A percentile compares a stretch with the other conserved stretches of the same genome.
phyloP scores from a whole-genome alignment of 1,139 yeast genomes.

The Torulaspora pretoriensis region DNA sequence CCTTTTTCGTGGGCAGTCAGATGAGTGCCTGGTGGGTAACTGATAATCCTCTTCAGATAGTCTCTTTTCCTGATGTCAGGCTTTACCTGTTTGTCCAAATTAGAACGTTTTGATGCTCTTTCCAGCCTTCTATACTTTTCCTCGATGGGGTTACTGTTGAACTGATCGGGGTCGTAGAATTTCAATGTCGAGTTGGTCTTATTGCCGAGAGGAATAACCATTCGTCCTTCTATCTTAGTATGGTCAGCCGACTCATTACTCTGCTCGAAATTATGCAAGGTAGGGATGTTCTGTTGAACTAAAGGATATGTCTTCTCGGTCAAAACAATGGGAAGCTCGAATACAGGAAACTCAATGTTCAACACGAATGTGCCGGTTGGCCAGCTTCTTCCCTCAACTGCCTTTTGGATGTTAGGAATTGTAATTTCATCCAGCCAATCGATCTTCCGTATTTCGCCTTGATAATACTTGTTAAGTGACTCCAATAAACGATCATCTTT shows the following conservation, averaged over 20 bases:
- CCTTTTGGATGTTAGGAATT: slow-evolving; percentile 52
- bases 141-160: slow-evolving; percentile 75
- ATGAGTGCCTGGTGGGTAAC: slow-evolving; percentile 79
- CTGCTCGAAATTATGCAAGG: slow-evolving; percentile 30
- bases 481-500: slow-evolving; percentile 47
- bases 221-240: slow-evolving; percentile 27
- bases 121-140: slow-evolving; percentile 79
- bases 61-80: slow-evolving; percentile 85
- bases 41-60: slow-evolving; percentile 61
- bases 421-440: slow-evolving; percentile 78
- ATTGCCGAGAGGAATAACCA: slow-evolving; percentile 34
- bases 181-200: slow-evolving; percentile 42
- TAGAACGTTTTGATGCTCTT: slow-evolving; percentile 65
- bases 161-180: slow-evolving; percentile 63
- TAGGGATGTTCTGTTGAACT: slow-evolving; percentile 39
- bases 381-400: slow-evolving; percentile 35
- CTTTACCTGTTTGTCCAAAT: slow-evolving; percentile 77
- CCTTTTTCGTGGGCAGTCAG: slow-evolving; percentile 81
- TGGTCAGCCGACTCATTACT: slow-evolving; percentile 31
- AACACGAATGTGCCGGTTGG: slow-evolving; percentile 43
- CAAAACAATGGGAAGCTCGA: slow-evolving; percentile 77
- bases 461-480: slow-evolving; percentile 58
- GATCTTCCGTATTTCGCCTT: slow-evolving; percentile 57
- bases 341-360: slow-evolving; percentile 67
- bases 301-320: slow-evolving; percentile 47